phyloP scores from a whole-genome alignment of 805 yeast genomes.

The Candida dajiaensis region DNA sequence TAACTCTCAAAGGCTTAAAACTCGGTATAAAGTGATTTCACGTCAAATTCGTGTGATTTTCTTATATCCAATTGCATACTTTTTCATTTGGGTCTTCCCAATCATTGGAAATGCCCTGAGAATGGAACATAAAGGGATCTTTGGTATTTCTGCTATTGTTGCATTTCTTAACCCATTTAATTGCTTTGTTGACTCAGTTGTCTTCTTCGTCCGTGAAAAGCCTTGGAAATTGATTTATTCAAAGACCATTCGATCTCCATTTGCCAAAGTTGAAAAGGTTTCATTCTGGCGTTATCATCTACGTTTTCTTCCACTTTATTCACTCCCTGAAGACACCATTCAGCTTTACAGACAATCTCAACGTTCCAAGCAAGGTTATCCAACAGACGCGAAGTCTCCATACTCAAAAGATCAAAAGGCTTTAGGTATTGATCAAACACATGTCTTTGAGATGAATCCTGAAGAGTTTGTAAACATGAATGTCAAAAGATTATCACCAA shows the following conservation, averaged over 20 bases:
- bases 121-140: conserved; percentile 41
- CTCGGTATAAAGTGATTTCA: conserved; percentile 59
- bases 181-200: conserved; percentile 71
- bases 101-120: conserved; percentile 59
- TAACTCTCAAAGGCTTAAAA: conserved; percentile 40
- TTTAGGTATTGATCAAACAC: neutral
- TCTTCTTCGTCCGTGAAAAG: conserved; percentile 68
- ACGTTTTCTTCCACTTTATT: conserved; percentile 39
- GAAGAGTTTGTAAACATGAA: conserved; percentile 10
- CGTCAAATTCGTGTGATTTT: conserved; percentile 77
- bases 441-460: conserved; percentile 7
- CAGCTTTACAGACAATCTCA: conserved; percentile 1
- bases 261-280: conserved; percentile 22
- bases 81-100: conserved; percentile 79
- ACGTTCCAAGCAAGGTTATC: neutral
- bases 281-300: conserved; percentile 35
- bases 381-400: neutral
- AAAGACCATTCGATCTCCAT: conserved; percentile 21
- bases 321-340: conserved; percentile 31
- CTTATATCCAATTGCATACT: conserved; percentile 78
- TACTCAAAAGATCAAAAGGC: neutral
- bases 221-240: conserved; percentile 58
- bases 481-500: conserved; percentile 1
- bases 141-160: conserved; percentile 61
- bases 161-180: conserved; percentile 77